Evolutionary conservation across 768 basidiomycete genomes (phyloP), one percentile per base, ranked within the genome.

Genomic region (Panus rudis): DNA sequence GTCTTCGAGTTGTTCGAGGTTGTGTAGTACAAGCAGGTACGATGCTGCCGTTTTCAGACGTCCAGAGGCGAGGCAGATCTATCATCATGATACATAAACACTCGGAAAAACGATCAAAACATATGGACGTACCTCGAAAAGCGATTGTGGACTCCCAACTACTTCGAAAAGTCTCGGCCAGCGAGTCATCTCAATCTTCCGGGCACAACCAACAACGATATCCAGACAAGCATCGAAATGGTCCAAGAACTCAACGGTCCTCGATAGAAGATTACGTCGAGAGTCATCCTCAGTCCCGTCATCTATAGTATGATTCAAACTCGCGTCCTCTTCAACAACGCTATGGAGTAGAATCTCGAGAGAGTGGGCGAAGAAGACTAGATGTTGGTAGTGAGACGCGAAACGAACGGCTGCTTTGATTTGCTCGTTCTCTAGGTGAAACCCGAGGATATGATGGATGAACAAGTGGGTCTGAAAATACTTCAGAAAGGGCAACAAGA

Each of bases 291-390:
- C 26, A 23, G 28, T 41, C 8, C 33, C 16, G 35, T 41, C 26
- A 8, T 11, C 53, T 42, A 37, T 56, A 55, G 25, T 67, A 62
- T 25, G 53, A 50, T 37, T 53, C 42, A 52, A 46, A 3, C 62
- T 58, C 1, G 75, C 70, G 54, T 96, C 91, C 4, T 86, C 84
- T 63, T 99, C 96, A 2, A 93, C 80, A 2, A 96, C 90, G 4
- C 80, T 86, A 57, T 98, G 92, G 0, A 99, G 76, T 14, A 98
- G 80, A 35, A 99, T 86, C 64, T 99, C 96, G 34, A 99, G 72
- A 2, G 89, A 82, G 59, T 98, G 94, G 0, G 89, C 76, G 56
- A 98, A 98, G 65, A 84, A 99, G 6, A 96, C 83, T 24, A 98
- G 78, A 41, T 79, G 66, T 52, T 89, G 80, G 62, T 97, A 98